Conservation (phyloP, 768 basidiomycete species). For the Amanita pallidorosea region DNA sequence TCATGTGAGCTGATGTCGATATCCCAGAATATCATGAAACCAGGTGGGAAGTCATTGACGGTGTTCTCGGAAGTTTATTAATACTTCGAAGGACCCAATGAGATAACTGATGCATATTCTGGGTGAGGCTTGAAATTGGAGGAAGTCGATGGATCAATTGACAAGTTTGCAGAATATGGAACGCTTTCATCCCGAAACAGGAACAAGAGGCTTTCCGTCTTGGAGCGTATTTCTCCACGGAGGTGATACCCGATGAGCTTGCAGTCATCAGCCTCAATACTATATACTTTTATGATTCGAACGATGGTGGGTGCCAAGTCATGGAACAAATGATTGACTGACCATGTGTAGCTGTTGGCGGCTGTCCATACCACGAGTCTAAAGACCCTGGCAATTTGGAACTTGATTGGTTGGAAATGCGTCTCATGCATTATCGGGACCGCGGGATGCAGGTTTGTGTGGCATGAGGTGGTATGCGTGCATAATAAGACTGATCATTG, state of each 20-base stretch:
- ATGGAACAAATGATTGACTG: constrained; percentile 1
- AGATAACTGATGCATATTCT: constrained; percentile 56
- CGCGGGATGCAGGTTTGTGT: constrained; percentile 60
- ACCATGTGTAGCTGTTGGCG: constrained; percentile 50
- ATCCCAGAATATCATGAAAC: constrained; percentile 50
- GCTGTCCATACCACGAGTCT: constrained; percentile 50
- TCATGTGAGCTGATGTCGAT: constrained; percentile 7
- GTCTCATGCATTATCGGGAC: constrained; percentile 55
- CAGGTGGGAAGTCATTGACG: constrained; percentile 28
- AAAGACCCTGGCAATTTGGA: constrained; percentile 84
- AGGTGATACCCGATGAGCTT: constrained; percentile 65
- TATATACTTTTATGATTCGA: constrained; percentile 85
- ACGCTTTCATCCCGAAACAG: constrained; percentile 67
- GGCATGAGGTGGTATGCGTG: no score
- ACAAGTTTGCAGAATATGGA: constrained; percentile 57
- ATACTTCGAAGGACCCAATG: constrained; percentile 45
- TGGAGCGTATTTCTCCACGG: constrained; percentile 77
- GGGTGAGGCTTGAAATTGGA: constrained; percentile 33
- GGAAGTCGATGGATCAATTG: constrained; percentile 8
- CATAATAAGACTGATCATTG: not conserved
- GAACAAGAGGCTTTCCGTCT: constrained; percentile 74
- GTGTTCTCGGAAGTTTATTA: constrained; percentile 4
- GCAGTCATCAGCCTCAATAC: constrained; percentile 85
- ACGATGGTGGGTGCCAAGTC: constrained; percentile 47
- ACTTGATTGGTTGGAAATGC: constrained; percentile 86